Evolutionary conservation across 1,284 basidiomycete species (phyloP).

Genomic region (Taiwanofungus camphoratus): DNA sequence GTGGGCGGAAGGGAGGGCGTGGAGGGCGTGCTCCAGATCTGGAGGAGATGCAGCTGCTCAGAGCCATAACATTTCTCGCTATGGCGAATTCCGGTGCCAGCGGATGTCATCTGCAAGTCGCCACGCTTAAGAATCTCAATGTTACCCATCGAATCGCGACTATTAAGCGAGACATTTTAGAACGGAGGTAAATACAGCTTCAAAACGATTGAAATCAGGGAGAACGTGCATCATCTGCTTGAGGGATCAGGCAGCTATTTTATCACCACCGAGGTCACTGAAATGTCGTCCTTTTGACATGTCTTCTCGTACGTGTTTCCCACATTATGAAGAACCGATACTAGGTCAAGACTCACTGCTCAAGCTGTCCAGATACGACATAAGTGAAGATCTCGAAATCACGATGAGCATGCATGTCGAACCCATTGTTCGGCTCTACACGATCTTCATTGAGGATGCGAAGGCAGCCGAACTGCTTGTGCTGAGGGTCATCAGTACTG

Average conservation of each 20-base stretch:
- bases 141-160: constrained; percentile 87
- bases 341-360: constrained; percentile 76
- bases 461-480: constrained; percentile 56
- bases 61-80: constrained; percentile 67
- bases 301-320: too few relatives aligned
- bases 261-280: too few relatives aligned
- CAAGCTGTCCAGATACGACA: constrained; percentile 69
- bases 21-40: constrained; percentile 80
- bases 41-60: constrained; percentile 73
- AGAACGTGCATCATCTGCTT: too few relatives aligned
- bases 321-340: too few relatives aligned
- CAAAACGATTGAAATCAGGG: too few relatives aligned
- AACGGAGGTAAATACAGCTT: too few relatives aligned
- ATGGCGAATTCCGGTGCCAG: constrained; percentile 84
- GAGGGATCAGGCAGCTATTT: too few relatives aligned
- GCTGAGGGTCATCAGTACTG: constrained; percentile 57
- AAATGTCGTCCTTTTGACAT: too few relatives aligned
- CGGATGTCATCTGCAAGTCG: constrained; percentile 85
- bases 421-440: constrained; percentile 73
- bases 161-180: too few relatives aligned
- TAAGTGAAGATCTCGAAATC: constrained; percentile 94
- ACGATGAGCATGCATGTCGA: constrained; percentile 80
- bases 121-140: constrained; percentile 83
- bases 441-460: constrained; percentile 90
- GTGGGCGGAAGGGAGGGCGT: constrained; percentile 53